Evolutionary conservation across 1,284 basidiomycete genomes (phyloP).

Genomic region (Malassezia pachydermatis): DNA sequence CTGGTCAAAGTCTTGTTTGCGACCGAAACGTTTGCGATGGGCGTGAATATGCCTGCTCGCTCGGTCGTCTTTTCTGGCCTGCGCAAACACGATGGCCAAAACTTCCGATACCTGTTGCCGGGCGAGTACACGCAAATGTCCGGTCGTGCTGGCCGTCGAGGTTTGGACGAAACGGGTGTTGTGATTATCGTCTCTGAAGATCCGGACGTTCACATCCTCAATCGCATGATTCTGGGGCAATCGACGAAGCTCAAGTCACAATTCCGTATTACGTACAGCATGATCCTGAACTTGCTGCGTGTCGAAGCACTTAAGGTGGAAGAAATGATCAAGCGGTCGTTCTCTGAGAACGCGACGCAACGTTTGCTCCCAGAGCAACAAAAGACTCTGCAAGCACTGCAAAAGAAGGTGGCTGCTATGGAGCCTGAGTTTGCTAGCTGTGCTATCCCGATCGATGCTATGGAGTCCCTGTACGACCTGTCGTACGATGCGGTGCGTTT

Average conservation of each 20-base stretch:
- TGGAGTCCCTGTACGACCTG: slow-evolving; percentile 69
- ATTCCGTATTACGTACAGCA: slow-evolving; percentile 96
- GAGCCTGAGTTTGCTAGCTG: slow-evolving; percentile 26
- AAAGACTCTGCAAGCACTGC: slow-evolving; percentile 56
- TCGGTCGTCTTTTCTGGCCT: slow-evolving; percentile 92
- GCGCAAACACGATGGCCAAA: slow-evolving; percentile 87
- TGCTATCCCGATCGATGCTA: slow-evolving; percentile 52
- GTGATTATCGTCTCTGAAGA: slow-evolving; percentile 80
- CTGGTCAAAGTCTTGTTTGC: slow-evolving; percentile 95
- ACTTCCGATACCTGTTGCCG: slow-evolving; percentile 63
- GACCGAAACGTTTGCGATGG: slow-evolving; percentile 98
- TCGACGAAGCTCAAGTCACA: slow-evolving; percentile 90
- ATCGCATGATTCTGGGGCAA: slow-evolving; percentile 83
- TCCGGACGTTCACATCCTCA: slow-evolving; percentile 58
- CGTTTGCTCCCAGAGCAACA: slow-evolving; percentile 85
- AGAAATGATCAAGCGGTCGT: slow-evolving; percentile 99
- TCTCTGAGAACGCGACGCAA: slow-evolving; percentile 95
- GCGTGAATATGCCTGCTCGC: slow-evolving; percentile 96
- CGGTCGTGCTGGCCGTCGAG: slow-evolving; percentile 88
- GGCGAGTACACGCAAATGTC: slow-evolving; percentile 92
- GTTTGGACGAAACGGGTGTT: slow-evolving; percentile 86
- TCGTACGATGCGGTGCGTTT: slow-evolving; percentile 59
- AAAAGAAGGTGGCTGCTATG: slow-evolving; percentile 61
- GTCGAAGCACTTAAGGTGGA: slow-evolving; percentile 94
- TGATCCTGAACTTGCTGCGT: slow-evolving; percentile 92